These are phyloP conservation scores for Sicyos baderoa DNA, from an alignment of 306 rosid genomes.

Conservation along the genomic window DNA sequence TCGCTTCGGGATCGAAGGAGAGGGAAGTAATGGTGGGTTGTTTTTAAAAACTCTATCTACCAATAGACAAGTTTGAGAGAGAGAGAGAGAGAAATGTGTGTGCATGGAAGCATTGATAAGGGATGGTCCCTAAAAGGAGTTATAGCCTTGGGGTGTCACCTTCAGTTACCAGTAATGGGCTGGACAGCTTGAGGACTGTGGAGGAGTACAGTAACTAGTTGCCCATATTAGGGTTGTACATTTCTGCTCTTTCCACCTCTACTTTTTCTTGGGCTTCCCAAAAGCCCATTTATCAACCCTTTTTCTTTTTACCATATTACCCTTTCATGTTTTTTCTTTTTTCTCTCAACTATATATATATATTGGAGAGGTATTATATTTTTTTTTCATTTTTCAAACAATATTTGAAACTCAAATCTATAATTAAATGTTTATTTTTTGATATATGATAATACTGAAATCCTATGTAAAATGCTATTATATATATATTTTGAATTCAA, in stretches of 20 bases:
- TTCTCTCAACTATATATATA: too few relatives aligned
- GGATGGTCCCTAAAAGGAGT: slow-evolving; percentile 44
- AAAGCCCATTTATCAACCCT: slow-evolving; percentile 9
- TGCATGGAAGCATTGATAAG: slow-evolving; percentile 25
- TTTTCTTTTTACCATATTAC: not conserved
- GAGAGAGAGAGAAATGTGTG: not conserved
- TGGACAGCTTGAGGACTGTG: slow-evolving; percentile 37
- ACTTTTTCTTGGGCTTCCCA: slow-evolving; percentile 28
- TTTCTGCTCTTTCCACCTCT: slow-evolving; percentile 14
- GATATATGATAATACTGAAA: too few relatives aligned
- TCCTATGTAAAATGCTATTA: too few relatives aligned
- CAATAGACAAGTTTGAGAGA: not conserved
- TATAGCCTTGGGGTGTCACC: slow-evolving; percentile 36
- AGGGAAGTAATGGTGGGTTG: not conserved
- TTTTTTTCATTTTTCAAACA: too few relatives aligned
- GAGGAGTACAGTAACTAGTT: slow-evolving; percentile 23
- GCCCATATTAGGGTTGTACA: slow-evolving; percentile 24
- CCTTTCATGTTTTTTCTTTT: too few relatives aligned
- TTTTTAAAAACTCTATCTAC: not conserved
- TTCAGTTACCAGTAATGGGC: slow-evolving; percentile 50
- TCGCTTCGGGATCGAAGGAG: not conserved
- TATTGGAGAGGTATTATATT: too few relatives aligned
- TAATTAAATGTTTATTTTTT: too few relatives aligned
- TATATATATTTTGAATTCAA: too few relatives aligned
- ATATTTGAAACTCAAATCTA: too few relatives aligned